phyloP scores from a whole-genome alignment of 208 protist genomes.

The Entamoeba invadens region DNA sequence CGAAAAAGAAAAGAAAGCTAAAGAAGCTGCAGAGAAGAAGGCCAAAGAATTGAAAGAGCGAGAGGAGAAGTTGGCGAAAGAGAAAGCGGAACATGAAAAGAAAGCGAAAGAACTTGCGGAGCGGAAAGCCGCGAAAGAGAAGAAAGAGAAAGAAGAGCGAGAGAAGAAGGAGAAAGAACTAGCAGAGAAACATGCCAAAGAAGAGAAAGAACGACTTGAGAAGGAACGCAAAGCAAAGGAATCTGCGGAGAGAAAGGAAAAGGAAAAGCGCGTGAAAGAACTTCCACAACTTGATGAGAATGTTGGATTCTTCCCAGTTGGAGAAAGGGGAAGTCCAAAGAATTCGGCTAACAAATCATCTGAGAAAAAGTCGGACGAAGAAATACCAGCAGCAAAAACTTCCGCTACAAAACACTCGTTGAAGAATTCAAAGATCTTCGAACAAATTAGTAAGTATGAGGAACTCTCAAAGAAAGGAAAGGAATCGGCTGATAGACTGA shows the following conservation, averaged over 20 bases:
- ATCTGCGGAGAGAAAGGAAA: background rate
- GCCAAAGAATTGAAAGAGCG: background rate
- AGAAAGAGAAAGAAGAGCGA: background rate
- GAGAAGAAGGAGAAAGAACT: background rate
- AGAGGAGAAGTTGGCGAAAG: too few relatives aligned
- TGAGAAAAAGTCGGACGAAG: background rate
- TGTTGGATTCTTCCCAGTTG: background rate
- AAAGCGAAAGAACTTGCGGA: background rate
- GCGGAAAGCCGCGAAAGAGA: too few relatives aligned
- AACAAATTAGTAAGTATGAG: background rate
- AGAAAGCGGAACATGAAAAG: background rate
- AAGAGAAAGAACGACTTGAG: background rate
- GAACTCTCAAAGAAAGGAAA: background rate
- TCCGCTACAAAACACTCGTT: background rate
- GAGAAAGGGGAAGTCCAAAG: background rate
- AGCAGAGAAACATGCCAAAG: background rate
- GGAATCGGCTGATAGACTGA: background rate
- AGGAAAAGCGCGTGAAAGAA: background rate
- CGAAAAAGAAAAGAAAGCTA: too few relatives aligned
- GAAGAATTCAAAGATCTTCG: background rate
- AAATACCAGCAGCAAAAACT: background rate
- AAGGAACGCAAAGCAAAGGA: background rate
- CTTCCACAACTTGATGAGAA: background rate
- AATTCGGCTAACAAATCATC: background rate
- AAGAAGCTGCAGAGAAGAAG: background rate